Evolutionary conservation across 1,139 yeast species (phyloP).

Genomic region (Hansenula lynferdii): DNA sequence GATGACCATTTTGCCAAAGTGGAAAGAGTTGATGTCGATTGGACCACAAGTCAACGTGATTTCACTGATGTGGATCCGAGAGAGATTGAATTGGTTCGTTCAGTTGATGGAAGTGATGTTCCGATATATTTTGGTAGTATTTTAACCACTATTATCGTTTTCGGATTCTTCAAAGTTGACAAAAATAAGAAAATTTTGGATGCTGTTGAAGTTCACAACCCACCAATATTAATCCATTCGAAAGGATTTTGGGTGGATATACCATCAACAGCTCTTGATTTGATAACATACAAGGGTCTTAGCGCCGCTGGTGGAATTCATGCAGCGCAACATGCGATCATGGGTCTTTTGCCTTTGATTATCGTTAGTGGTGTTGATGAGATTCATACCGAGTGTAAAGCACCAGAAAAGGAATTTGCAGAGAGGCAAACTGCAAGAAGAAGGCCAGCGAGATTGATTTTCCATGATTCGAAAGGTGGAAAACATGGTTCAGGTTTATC

Average conservation of each 20-base stretch:
- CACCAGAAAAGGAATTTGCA: constrained; percentile 93
- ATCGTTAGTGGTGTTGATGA: constrained; percentile 67
- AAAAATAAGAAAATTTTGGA: constrained; percentile 74
- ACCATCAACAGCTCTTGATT: constrained; percentile 56
- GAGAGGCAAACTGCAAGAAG: constrained; percentile 59
- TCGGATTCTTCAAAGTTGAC: constrained; percentile 89
- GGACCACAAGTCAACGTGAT: constrained; percentile 90
- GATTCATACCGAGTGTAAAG: constrained; percentile 88
- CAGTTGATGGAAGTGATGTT: constrained; percentile 46
- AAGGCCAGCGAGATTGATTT: constrained; percentile 82
- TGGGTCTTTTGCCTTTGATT: constrained; percentile 69
- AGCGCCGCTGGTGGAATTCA: constrained; percentile 91
- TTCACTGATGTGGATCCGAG: constrained; percentile 88
- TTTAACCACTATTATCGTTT: constrained; percentile 67
- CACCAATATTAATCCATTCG: constrained; percentile 65
- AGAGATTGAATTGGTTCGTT: constrained; percentile 61
- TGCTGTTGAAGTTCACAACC: constrained; percentile 88
- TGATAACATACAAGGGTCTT: constrained; percentile 50
- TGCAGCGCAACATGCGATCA: constrained; percentile 89
- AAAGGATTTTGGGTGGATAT: constrained; percentile 93
- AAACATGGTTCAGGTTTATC: constrained; percentile 74
- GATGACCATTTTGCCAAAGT: constrained; percentile 78
- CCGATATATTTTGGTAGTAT: constrained; percentile 77
- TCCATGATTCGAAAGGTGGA: constrained; percentile 82
- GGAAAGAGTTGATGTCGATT: constrained; percentile 82